Base-by-base conservation (phyloP, 345 rosid genomes). In the Nephelium lappaceum region DNA sequence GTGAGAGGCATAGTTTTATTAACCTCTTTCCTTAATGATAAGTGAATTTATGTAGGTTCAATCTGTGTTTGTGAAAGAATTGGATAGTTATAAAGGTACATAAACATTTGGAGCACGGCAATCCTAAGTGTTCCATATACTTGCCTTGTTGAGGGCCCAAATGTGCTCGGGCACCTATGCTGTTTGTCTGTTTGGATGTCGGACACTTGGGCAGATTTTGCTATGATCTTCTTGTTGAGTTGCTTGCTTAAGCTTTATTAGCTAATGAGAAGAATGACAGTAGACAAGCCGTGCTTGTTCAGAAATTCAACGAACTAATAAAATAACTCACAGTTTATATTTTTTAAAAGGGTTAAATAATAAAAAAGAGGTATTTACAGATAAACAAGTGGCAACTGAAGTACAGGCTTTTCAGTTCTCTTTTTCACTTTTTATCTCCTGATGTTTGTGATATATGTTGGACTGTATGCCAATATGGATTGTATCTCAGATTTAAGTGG, bases 1-100 rank as follows among this genome's bases (percentile, higher is more conserved):
- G 98, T 95, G 81, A 91, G 91, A 63, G 71, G 55, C 62, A 77
- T 27, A 51, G 49, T 31, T 8, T 42, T 73, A 69, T 39, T 67
- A 43, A 23, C 12, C 21, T 67, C 53, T 14, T 69, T 63, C n/a
- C 61, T 65, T 57, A 27, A 27, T 9, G 19, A 63, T 10, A 41
- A 61, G 58, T 63, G 57, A 63, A 11, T 0, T 38, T n/a, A 5
- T 41, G 58, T 38, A 49, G 58, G 47, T 19, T 12, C 47, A 60
- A 14, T 3, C 23, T 61, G 11, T 42, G 27, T 73, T 61, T 74
- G 55, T 14, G 41, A 61, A 74, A 43, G 24, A 62, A 41, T 39
- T 39, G 2, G 27, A 60, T 21, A 43, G 55, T 57, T 72, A 38
- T n/a, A 36, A 57, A 55, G 24, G 25, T 71, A 71, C 64, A 51